Evolutionary conservation across 2,329 filamentous ascomycete genomes (phyloP), one percentile per base, ranked within the genome.

Genomic region (Chlorencoelia australis): DNA sequence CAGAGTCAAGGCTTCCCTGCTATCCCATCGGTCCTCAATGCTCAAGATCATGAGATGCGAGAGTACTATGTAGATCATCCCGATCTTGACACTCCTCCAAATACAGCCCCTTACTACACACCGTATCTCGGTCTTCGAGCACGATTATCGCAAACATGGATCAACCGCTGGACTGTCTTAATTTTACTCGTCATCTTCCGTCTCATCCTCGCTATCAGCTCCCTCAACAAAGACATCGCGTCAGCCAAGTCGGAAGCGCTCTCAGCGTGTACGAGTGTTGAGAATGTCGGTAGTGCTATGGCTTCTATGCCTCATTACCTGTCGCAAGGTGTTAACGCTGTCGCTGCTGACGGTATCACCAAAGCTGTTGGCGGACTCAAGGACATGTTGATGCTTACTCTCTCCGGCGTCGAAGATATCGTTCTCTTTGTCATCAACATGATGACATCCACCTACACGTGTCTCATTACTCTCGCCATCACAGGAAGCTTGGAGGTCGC

Each of bases 221-320:
- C 73, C 50, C 72, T 95, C 45, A 70, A 87, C 55, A 68, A 75
- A 49, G 78, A 88, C 55, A 73, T 96, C 46, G 74, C 62, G 36
- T 76, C 78, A 39, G 89, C 91, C 31, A 81, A 86, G 58, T 61
- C 66, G 38, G 79, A 94, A 66, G 89, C 91, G 16, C 72, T 94
- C 35, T 81, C 84, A 35, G 87, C 89, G 46, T 98, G 91, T 60
- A 86, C 79, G 40, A 82, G 83, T 58, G 89, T 96, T 31, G 89
- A 98, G 64, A 85, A 85, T 48, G 75, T 94, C 49, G 91, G 89
- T 45, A 95, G 87, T 57, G 74, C 86, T 42, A 89, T 98, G 85
- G 91, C 89, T 25, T 96, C 91, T 24, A 94, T 96, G 87, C 91
- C 91, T 39, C 82, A 95, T 61, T 96, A 94, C 63, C 79, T 96